Base-by-base conservation (phyloP, 129 eudicot genomes). In the Lactuca saligna region DNA sequence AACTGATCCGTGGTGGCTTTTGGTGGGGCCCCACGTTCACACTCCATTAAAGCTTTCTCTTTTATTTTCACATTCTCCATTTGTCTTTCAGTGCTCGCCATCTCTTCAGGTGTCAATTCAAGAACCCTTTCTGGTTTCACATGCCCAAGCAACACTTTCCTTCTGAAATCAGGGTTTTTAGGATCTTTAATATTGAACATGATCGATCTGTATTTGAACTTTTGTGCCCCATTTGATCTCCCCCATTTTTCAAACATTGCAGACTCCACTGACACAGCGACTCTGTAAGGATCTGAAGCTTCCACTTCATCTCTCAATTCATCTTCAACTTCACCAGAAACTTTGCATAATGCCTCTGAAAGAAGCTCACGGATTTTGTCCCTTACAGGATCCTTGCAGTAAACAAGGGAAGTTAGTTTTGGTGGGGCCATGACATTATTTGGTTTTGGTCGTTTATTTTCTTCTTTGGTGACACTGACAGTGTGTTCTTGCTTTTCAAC, bases 181-280 rank as follows among this genome's bases (percentile, higher is more conserved):
- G 85, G 73, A 37, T 93, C 98, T 72, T 80, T 89, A 1, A 93
- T 79, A 59, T 93, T 93, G 72, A 89, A 93, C 82, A 93, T 69
- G 17, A 93, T 65, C 33, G 95, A 86, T 66, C 98, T 70, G 78
- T 89, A 93, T 65, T 87, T 89, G 38, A 75, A 56, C 74, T 89
- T 93, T 61, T 93, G 91, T 6, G 88, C 71, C 3, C 95, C 98
- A 7, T 56, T 86, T n/a, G 90, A 82, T 34, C 76, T 61, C 48
- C 98, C 96, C 97, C 91, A 86, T 56, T 87, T 93, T 57, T 89
- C 92, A 73, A 84, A 93, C 98, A 93, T 80, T 11, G 85, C 90
- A 10, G 96, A 80, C 75, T 93, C 98, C 44, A 93, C 80, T 17
- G 80, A 46, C 33, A 86, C 95, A 39, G 98, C 97, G 8, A 93